Evolutionary conservation across 345 rosid species (phyloP).

Genomic region (Odontarrhena argentea): DNA sequence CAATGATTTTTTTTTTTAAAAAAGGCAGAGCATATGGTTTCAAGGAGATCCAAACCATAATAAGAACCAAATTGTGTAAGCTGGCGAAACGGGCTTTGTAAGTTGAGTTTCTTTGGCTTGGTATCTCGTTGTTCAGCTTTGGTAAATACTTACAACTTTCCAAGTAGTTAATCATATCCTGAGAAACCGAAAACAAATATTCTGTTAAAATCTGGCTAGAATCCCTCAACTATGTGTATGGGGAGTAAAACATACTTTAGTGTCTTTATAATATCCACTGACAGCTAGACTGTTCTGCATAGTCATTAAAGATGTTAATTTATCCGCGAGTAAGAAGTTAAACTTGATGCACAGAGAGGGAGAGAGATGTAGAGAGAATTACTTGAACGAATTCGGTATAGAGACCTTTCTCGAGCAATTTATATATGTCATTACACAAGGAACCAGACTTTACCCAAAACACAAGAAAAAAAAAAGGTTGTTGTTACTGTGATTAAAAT

Average conservation of each 20-base stretch:
- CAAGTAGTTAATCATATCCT: slow-evolving; percentile 26
- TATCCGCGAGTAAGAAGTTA: background rate
- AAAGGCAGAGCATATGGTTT: background rate
- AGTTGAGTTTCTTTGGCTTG: slow-evolving; percentile 58
- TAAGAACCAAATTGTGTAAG: slow-evolving; percentile 77
- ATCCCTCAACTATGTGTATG: background rate
- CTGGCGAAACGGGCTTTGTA: slow-evolving; percentile 63
- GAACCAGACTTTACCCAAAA: slow-evolving; percentile 63
- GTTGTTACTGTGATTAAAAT: slow-evolving; percentile 3
- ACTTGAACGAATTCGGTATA: slow-evolving; percentile 87
- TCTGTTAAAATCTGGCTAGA: background rate
- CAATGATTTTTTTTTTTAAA: too few relatives aligned
- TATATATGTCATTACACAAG: slow-evolving; percentile 60
- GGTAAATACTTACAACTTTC: slow-evolving; percentile 73
- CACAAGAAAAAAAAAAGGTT: background rate
- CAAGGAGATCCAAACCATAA: slow-evolving; percentile 55
- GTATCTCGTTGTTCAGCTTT: slow-evolving; percentile 79
- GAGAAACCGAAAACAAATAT: slow-evolving; percentile 24
- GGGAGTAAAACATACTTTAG: slow-evolving; percentile 28
- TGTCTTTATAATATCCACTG: slow-evolving; percentile 37
- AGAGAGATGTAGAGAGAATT: slow-evolving; percentile 1
- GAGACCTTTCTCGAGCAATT: slow-evolving; percentile 60
- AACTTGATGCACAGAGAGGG: background rate
- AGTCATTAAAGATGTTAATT: slow-evolving; percentile 19
- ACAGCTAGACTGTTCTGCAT: slow-evolving; percentile 41